Evolutionary conservation across 352 stramenopile genomes (phyloP), one percentile per base, ranked within the genome.

Genomic region (Globisporangium echinulatum): DNA sequence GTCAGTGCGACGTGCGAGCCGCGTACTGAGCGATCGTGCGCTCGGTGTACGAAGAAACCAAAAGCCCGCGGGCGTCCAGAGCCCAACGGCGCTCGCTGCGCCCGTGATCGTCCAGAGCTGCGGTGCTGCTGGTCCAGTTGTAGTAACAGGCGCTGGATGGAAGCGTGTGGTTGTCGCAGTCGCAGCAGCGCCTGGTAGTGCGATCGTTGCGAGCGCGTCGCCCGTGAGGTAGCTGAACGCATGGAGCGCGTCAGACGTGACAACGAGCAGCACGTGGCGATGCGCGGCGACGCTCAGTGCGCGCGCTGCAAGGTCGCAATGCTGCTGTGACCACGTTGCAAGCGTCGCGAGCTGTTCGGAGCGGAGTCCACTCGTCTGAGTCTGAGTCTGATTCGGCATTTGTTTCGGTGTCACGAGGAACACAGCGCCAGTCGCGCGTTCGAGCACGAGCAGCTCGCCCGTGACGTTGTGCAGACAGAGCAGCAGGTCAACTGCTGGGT

Each of bases 401-500:
- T 17, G 52, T 11, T 72, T 71, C 0, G 64, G 64, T 4, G 66
- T 73, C 46, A 90, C 65, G 33, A 91, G 56, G 40, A 76, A 73
- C 8, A 92, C 46, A 10, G 62, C 52, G 7, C 70, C 68, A 17
- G 70, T 69, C 4, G 52, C 39, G 1, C 67, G 68, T 7, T 73
- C 57, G 0, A 94, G 19, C 42, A 87, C 63, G 33, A 94, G 49
- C 6, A 94, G 67, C 58, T 92, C 84, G 6, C 86, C 82, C n/a
- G 86, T 95, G 47, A 92, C 69, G 49, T 69, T 85, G 49, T 94
- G 86, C 3, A 87, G 40, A 52, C 77, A 89, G 0, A 62, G 61
- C 17, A 79, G 58, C 15, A 80, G 49, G 13, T 69, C 17, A 1
- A 38, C 54, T 17, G 54, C 46, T n/a, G 46, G 47, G 9, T 57